phyloP scores from a whole-genome alignment of 2,329 filamentous ascomycete species.

The Chalaropsis thielavioides region DNA sequence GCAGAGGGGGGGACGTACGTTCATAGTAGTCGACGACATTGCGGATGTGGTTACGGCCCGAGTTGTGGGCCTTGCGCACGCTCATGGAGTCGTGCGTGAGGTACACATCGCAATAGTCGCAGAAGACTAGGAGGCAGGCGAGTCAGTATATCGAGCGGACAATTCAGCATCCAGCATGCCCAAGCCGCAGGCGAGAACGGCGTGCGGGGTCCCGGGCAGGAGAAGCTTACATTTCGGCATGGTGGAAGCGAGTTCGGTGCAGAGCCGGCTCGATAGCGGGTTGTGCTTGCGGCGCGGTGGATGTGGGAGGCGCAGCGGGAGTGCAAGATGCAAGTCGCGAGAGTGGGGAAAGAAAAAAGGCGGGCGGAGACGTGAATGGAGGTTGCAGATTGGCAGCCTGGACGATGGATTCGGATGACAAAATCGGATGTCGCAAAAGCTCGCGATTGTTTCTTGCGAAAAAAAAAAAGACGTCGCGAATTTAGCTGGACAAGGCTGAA shows the following conservation, averaged over 20 bases:
- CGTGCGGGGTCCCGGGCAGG: constrained; percentile 19
- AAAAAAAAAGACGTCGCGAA: constrained; percentile 1
- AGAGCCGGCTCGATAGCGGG: not conserved
- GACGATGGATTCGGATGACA: not conserved
- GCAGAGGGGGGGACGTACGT: constrained; percentile 38
- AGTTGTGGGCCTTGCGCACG: constrained; percentile 97
- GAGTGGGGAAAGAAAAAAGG: not conserved
- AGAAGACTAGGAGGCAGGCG: constrained; percentile 21
- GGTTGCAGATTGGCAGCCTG: no score
- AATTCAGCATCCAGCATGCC: not conserved
- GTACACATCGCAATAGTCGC: constrained; percentile 99
- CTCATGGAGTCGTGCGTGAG: constrained; percentile 99
- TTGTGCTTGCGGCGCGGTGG: constrained; percentile 18
- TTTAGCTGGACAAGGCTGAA: not conserved
- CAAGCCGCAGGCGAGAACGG: no score
- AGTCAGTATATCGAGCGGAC: constrained; percentile 22
- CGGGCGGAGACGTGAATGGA: not conserved
- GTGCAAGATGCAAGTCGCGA: not conserved
- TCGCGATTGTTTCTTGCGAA: not conserved
- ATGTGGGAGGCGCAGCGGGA: not conserved
- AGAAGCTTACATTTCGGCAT: constrained; percentile 5
- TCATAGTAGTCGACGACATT: constrained; percentile 99
- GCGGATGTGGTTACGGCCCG: constrained; percentile 85
- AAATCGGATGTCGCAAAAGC: not conserved
- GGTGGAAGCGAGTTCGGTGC: not conserved